phyloP scores from a whole-genome alignment of 495 filamentous ascomycete genomes.

The Xylaria castorea region DNA sequence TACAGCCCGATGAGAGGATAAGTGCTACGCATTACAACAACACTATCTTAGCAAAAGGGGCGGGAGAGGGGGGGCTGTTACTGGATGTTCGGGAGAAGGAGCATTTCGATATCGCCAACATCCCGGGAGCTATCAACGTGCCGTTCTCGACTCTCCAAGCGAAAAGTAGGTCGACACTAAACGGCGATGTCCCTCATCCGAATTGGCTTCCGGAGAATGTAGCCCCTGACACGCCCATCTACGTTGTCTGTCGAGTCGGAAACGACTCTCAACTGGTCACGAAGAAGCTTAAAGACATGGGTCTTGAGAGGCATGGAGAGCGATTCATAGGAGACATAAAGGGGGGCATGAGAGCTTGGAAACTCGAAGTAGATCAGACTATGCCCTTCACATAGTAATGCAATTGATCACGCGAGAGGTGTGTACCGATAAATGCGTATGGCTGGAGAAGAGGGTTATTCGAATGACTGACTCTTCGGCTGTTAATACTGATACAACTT shows the following conservation, averaged over 20 bases:
- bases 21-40: constrained; percentile 63
- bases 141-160: constrained; percentile 68
- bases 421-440: background rate
- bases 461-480: constrained; percentile 37
- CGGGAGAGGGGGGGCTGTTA: constrained; percentile 56
- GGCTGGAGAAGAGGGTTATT: constrained; percentile 31
- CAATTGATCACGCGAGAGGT: constrained; percentile 15
- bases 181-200: constrained; percentile 33
- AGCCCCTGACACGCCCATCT: constrained; percentile 56
- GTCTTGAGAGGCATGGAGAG: constrained; percentile 61
- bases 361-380: constrained; percentile 70
- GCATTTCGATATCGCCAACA: constrained; percentile 81
- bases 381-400: constrained; percentile 65
- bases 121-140: constrained; percentile 77
- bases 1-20: constrained; percentile 67
- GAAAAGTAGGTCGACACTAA: constrained; percentile 32
- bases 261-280: constrained; percentile 89
- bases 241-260: constrained; percentile 83
- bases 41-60: constrained; percentile 36
- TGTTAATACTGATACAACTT: constrained; percentile 40
- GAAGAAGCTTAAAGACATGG: constrained; percentile 70
- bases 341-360: constrained; percentile 87
- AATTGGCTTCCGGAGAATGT: constrained; percentile 54
- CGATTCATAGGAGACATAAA: constrained; percentile 76
- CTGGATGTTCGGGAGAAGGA: constrained; percentile 84